Conservation (phyloP, 768 basidiomycete species). For the Leccinum pellstonianum region DNA sequence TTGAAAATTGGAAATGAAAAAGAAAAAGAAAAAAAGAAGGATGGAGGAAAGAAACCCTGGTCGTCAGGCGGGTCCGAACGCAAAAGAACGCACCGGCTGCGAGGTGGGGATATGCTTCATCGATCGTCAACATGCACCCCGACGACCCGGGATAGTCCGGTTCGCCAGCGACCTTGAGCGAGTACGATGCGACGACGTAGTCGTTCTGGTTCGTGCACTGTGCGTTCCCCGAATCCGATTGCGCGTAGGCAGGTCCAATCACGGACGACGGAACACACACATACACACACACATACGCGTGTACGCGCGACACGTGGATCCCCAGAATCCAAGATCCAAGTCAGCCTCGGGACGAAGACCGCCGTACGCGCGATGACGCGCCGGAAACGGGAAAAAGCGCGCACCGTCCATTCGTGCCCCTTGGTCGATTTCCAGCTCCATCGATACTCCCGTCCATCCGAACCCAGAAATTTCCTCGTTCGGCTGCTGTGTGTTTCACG, state of each 20-base stretch:
- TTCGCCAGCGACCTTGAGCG: conserved; percentile 53
- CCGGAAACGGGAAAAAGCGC: conserved; percentile 23
- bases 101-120: conserved; percentile 56
- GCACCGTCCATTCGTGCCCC: conserved; percentile 65
- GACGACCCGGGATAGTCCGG: conserved; percentile 54
- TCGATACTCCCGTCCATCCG: conserved; percentile 59
- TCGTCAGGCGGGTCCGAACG: not conserved
- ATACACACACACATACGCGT: not conserved
- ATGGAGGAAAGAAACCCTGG: conserved; percentile 1
- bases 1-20: not conserved
- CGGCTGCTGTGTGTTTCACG: conserved; percentile 35
- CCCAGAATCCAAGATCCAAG: not conserved
- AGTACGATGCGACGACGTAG: conserved; percentile 59
- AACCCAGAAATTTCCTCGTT: conserved; percentile 53
- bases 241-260: not conserved
- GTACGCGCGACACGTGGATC: not conserved
- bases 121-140: conserved; percentile 61
- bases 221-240: not conserved
- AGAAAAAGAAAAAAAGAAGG: not conserved
- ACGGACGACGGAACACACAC: not conserved
- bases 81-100: conserved; percentile 47
- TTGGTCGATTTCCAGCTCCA: conserved; percentile 52
- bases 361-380: not conserved
- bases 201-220: conserved; percentile 57
- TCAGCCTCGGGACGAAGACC: not conserved